These are phyloP conservation scores for Beauveria sp. DNA, from an alignment of 2,329 filamentous ascomycete species.

Conservation along the genomic window DNA sequence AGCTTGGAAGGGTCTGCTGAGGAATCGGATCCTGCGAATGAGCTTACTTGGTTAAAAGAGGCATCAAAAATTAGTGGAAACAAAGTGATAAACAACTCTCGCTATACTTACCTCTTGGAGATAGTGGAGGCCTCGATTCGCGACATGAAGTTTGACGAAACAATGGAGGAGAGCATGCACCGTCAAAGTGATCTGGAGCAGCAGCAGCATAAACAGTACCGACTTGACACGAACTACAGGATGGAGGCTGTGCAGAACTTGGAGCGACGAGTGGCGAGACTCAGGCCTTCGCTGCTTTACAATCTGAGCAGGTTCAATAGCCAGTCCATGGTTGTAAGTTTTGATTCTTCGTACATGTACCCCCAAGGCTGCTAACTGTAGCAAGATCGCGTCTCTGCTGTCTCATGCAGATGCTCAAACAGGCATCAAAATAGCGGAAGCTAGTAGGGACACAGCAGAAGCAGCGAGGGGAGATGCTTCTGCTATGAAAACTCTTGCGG, in stretches of 20 bases:
- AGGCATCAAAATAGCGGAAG: neutral
- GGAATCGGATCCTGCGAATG: neutral
- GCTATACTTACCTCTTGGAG: neutral
- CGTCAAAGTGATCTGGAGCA: neutral
- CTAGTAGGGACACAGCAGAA: neutral
- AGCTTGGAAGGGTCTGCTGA: neutral
- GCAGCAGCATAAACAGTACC: neutral
- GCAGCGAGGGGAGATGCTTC: neutral
- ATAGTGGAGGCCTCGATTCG: neutral
- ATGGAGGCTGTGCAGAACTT: neutral
- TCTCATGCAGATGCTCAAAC: neutral
- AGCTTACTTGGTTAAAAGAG: neutral
- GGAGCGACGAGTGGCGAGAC: neutral
- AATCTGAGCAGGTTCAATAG: neutral
- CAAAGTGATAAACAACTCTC: neutral
- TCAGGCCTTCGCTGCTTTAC: neutral
- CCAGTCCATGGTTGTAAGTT: neutral
- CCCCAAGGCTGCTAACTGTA: neutral
- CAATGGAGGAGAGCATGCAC: neutral
- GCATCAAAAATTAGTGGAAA: neutral
- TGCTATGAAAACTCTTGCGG: neutral
- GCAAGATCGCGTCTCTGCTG: neutral
- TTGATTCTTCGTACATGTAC: neutral
- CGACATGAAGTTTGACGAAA: neutral
- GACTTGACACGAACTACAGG: neutral